A percentile compares a stretch with the other conserved stretches of the same genome.
These are phyloP conservation scores for Leccinum fuscescens DNA, from an alignment of 1,284 basidiomycete genomes.

Conservation along the genomic window DNA sequence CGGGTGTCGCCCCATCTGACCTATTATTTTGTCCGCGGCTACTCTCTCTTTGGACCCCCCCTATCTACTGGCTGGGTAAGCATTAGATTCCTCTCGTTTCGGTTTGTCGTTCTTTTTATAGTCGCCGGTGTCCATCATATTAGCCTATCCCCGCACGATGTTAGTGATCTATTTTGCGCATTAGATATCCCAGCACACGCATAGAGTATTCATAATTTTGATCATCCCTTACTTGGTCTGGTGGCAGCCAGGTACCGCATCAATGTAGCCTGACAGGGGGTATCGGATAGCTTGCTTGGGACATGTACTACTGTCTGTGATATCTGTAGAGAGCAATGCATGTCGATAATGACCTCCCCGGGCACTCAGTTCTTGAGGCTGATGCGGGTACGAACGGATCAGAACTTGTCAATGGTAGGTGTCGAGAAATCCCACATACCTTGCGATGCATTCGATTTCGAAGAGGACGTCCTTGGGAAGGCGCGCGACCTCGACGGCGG, in stretches of 20 bases:
- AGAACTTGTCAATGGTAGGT: background rate
- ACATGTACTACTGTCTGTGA: constrained; percentile 11
- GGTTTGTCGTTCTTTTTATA: constrained; percentile 12
- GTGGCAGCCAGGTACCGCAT: background rate
- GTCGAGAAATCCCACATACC: constrained; percentile 36
- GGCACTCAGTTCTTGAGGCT: constrained; percentile 24
- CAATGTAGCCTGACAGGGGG: background rate
- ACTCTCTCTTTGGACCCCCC: background rate
- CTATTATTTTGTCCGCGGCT: background rate
- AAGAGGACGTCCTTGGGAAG: constrained; percentile 81
- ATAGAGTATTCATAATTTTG: constrained; percentile 18
- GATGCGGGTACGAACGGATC: background rate
- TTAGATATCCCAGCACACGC: constrained; percentile 24
- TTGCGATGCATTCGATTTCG: constrained; percentile 90
- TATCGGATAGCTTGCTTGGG: background rate
- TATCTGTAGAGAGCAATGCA: background rate
- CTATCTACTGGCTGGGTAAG: constrained; percentile 3
- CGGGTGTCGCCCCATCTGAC: background rate
- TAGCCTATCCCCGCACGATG: constrained; percentile 5
- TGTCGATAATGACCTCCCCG: background rate
- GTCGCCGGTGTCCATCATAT: background rate
- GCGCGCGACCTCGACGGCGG: constrained; percentile 78
- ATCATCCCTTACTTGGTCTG: background rate
- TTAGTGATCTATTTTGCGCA: constrained; percentile 19
- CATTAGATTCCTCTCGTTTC: background rate